Evolutionary conservation across 495 filamentous ascomycete genomes (phyloP), one percentile per base, ranked within the genome.

Genomic region (Sordaria brevicollis): DNA sequence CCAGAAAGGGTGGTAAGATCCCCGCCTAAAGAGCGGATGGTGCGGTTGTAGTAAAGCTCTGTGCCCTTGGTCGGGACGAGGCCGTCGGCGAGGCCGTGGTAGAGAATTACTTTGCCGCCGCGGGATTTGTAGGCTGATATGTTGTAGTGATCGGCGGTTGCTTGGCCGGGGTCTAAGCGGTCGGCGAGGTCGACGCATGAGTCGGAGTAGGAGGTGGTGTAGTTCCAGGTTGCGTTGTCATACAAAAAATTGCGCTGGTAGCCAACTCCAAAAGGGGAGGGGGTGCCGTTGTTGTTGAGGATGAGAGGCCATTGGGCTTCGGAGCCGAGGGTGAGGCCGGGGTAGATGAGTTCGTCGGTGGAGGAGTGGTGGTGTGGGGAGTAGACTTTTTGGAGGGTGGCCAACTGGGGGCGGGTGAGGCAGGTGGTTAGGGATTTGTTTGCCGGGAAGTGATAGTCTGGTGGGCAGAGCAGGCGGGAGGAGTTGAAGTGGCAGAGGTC

Each of bases 61-160:
- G 82, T 81, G 7, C 79, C 80, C 31, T 78, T 76, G 0, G 83
- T 77, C 0, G 85, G 81, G 15, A 89, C 85, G 2, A 81, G 70
- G 0, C 77, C 81, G 74, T 90, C 88, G 10, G 82, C 78, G 2
- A 84, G 68, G 0, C 88, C 87, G 65, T 87, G 87, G 68, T 89
- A 89, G 69, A 85, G 74, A 49, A 89, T 67, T 0, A 88, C 74
- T 71, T 89, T 89, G 19, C 85, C 86, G 11, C 86, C 86, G 15
- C 79, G 75, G 0, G 69, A 25, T 8, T 79, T 67, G 70, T 85
- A 87, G 0, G 79, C 76, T 3, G 76, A 74, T 29, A 88, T 72
- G 66, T 86, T 81, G 70, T 80, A 84, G 2, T 85, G 74, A 62
- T 79, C 75, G 0, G 86, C 86, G 5, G 78, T 82, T 1, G 78